These are phyloP conservation scores for Peniophora sp. DNA, from an alignment of 1,284 basidiomycete genomes.

Conservation along the genomic window DNA sequence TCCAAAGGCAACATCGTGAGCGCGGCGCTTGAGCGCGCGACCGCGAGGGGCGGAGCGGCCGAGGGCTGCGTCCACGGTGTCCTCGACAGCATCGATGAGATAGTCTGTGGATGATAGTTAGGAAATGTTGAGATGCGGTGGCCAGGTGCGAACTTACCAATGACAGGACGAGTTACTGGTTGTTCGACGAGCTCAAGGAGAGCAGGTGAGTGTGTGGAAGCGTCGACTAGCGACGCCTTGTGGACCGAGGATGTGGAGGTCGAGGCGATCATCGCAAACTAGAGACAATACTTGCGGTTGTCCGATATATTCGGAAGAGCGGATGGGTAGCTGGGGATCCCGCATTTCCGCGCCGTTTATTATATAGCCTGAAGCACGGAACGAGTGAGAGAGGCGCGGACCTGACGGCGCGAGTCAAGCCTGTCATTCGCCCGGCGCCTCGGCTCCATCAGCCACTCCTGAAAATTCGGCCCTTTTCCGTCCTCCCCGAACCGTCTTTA, in stretches of 20 bases:
- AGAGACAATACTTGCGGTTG: too few relatives aligned
- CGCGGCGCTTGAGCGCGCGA: conserved; percentile 35
- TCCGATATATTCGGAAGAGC: too few relatives aligned
- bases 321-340: too few relatives aligned
- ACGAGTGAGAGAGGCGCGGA: too few relatives aligned
- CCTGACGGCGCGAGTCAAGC: too few relatives aligned
- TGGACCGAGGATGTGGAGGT: conserved; percentile 32
- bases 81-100: conserved; percentile 54
- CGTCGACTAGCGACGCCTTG: conserved; percentile 55
- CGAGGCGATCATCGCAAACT: background rate
- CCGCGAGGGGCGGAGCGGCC: conserved; percentile 46
- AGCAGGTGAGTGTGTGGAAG: conserved; percentile 49
- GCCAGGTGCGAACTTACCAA: conserved; percentile 37
- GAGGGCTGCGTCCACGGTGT: conserved; percentile 68
- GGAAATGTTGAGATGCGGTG: conserved; percentile 1
- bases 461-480: too few relatives aligned
- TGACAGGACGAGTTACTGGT: conserved; percentile 48
- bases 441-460: too few relatives aligned
- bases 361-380: too few relatives aligned
- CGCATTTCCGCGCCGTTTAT: too few relatives aligned
- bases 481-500: too few relatives aligned
- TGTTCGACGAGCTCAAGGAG: conserved; percentile 57
- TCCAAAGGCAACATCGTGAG: conserved; percentile 47
- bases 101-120: conserved; percentile 38
- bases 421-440: too few relatives aligned